A percentile compares a stretch with the other conserved stretches of the same genome.
Conservation (phyloP, 179 eudicot species). For the Silene coronaria region DNA sequence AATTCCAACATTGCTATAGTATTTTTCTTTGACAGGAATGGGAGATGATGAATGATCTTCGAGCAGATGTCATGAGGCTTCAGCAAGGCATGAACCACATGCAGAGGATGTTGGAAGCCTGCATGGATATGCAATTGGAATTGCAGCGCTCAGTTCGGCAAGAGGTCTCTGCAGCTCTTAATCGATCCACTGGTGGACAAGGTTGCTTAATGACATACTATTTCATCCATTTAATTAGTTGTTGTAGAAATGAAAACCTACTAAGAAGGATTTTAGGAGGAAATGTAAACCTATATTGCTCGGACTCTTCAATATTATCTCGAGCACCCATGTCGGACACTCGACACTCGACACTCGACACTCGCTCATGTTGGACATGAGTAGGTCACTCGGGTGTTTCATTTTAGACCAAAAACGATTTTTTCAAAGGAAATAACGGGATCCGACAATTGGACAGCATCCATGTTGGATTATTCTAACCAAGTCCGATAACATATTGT, state of each 20-base stretch:
- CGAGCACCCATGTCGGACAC: too few species aligned
- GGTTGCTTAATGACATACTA: slow-evolving; percentile 34
- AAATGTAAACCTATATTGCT: not conserved
- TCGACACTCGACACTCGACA: too few species aligned
- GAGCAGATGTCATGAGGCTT: slow-evolving; percentile 81
- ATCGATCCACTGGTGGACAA: slow-evolving; percentile 60
- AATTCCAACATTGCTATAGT: not conserved
- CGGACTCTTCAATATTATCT: not conserved
- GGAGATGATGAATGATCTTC: slow-evolving; percentile 91
- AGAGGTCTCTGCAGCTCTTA: slow-evolving; percentile 97
- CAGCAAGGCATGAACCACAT: slow-evolving; percentile 99
- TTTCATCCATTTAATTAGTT: slow-evolving; percentile 1
- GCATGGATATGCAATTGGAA: slow-evolving; percentile 99
- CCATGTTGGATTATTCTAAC: too few species aligned
- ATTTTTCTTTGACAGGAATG: slow-evolving; percentile 59
- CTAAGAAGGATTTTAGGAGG: not conserved
- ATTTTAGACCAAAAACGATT: too few species aligned
- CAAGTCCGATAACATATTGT: too few species aligned
- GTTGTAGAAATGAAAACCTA: not conserved
- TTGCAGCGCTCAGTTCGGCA: slow-evolving; percentile 93
- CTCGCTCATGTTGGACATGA: too few species aligned
- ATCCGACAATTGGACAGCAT: too few species aligned
- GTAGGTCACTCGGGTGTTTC: too few species aligned
- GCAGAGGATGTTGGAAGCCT: slow-evolving; percentile 96
- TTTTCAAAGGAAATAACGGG: too few species aligned